Conservation (phyloP, 2,329 filamentous ascomycete species). For the Phyllosticta citrichinensis region DNA sequence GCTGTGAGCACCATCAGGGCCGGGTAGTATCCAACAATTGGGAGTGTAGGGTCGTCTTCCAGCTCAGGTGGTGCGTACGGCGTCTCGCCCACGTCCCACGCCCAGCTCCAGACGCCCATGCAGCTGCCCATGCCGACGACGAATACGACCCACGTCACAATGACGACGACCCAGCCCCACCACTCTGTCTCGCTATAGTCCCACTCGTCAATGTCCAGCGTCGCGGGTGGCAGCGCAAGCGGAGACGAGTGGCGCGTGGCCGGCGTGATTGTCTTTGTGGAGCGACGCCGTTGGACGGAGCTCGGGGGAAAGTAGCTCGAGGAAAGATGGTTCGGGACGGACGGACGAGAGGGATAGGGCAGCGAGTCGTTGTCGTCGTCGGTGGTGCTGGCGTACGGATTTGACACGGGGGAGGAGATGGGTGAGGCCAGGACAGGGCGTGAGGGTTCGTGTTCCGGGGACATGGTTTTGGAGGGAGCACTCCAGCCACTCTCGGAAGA, state of each 20-base stretch:
- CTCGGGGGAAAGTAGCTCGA: conserved; percentile 22
- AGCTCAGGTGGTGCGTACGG: conserved; percentile 92
- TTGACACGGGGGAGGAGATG: conserved; percentile 42
- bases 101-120: conserved; percentile 94
- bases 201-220: conserved; percentile 48
- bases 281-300: conserved; percentile 21
- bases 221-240: conserved; percentile 11
- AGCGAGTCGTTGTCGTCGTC: conserved; percentile 68
- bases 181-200: conserved; percentile 92
- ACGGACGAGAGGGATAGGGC: conserved; percentile 44
- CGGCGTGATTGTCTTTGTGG: conserved; percentile 14
- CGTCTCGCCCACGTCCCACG: conserved; percentile 95
- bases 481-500: conserved; percentile 24
- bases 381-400: conserved; percentile 58
- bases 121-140: conserved; percentile 95
- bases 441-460: conserved; percentile 19
- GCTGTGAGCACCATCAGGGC: conserved; percentile 84
- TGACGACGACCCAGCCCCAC: conserved; percentile 93
- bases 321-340: conserved; percentile 22
- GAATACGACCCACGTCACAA: conserved; percentile 91
- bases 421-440: conserved; percentile 22
- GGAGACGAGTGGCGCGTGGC: conserved; percentile 10
- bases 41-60: conserved; percentile 87
- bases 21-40: conserved; percentile 95
- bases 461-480: conserved; percentile 11